A percentile compares a stretch with the other conserved stretches of the same genome.
phyloP scores from a whole-genome alignment of 1,284 basidiomycete species.

The Phylloporus gajari region DNA sequence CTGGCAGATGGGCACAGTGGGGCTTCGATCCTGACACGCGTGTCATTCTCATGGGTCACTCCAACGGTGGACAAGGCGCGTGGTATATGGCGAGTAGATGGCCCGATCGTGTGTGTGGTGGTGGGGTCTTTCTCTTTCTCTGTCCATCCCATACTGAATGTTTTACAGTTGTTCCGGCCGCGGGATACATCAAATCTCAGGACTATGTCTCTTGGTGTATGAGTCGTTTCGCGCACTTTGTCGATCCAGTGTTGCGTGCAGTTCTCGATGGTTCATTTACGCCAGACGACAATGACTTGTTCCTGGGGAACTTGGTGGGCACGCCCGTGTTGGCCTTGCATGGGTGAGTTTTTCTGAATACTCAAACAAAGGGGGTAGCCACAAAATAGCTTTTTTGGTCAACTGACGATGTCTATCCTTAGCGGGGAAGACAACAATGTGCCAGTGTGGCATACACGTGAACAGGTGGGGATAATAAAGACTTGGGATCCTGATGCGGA shows the following conservation, averaged over 20 bases:
- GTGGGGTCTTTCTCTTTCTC: conserved; percentile 45
- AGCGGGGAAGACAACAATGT: conserved; percentile 83
- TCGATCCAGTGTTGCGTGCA: conserved; percentile 78
- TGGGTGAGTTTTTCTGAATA: conserved; percentile 58
- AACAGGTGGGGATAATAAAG: conserved; percentile 65
- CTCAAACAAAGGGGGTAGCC: neutral
- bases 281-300: conserved; percentile 88
- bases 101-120: conserved; percentile 79
- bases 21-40: conserved; percentile 50
- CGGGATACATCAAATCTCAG: conserved; percentile 86
- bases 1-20: conserved; percentile 56
- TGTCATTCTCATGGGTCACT: conserved; percentile 83
- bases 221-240: conserved; percentile 78
- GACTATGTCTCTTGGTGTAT: conserved; percentile 81
- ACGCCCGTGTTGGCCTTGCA: conserved; percentile 81
- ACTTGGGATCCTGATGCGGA: conserved; percentile 64
- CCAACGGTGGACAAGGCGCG: conserved; percentile 91
- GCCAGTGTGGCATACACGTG: conserved; percentile 82
- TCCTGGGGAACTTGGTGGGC: conserved; percentile 78
- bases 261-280: conserved; percentile 79
- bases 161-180: conserved; percentile 71
- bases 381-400: neutral
- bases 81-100: conserved; percentile 83
- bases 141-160: neutral
- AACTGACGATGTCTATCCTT: conserved; percentile 12